These are phyloP conservation scores for Rauvolfia tetraphylla DNA, from an alignment of 257 asterid genomes.

Conservation along the genomic window DNA sequence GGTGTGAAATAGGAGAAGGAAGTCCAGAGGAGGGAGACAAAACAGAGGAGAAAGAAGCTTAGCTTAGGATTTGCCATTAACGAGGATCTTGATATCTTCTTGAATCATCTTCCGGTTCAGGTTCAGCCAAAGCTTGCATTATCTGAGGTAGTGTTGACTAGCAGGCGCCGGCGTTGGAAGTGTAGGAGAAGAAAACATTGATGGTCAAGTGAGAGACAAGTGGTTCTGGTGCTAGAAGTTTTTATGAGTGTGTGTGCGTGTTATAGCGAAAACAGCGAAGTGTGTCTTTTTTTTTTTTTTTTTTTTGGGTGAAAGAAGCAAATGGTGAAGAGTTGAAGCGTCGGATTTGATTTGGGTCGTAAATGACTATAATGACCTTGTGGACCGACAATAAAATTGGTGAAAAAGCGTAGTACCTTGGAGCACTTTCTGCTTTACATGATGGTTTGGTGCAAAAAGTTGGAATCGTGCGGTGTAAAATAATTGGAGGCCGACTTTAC, in stretches of 20 bases:
- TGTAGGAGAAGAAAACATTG: conserved; percentile 20
- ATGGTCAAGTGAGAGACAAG: conserved; percentile 23
- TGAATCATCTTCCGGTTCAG: conserved; percentile 62
- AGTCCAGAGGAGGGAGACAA: conserved; percentile 14
- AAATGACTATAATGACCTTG: conserved; percentile 45
- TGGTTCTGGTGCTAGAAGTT: conserved; percentile 21
- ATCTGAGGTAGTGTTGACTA: conserved; percentile 32
- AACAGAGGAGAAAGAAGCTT: conserved; percentile 23
- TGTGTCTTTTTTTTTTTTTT: no score
- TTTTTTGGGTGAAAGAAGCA: no score
- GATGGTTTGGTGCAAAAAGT: conserved; percentile 20
- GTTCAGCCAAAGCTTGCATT: conserved; percentile 32
- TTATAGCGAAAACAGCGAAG: not conserved
- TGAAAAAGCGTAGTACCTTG: conserved; percentile 2
- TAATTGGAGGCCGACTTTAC: conserved; percentile 5
- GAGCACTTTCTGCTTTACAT: conserved; percentile 15
- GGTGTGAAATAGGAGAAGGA: conserved; percentile 29
- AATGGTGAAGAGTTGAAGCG: not conserved
- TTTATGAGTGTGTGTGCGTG: not conserved
- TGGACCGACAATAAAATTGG: conserved; percentile 45
- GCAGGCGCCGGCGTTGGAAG: conserved; percentile 18
- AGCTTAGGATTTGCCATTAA: conserved; percentile 52
- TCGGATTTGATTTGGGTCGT: conserved; percentile 19
- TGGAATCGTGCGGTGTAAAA: not conserved
- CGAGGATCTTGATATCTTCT: conserved; percentile 27